Evolutionary conservation across 306 rosid genomes (phyloP).

Genomic region (Pyrus pyrifolia): DNA sequence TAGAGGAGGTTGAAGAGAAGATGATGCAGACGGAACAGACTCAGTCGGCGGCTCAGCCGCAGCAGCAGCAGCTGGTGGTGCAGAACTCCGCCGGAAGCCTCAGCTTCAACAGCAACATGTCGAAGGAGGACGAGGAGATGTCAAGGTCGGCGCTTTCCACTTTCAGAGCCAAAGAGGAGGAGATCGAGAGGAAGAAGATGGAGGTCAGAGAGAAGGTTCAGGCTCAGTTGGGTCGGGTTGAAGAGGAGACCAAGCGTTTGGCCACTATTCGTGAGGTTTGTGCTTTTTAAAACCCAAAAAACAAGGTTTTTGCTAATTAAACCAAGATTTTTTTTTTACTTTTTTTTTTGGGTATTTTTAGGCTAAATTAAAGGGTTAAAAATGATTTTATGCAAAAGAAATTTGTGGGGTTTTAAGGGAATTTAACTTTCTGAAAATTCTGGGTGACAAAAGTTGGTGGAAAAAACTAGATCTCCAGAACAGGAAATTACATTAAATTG

Average conservation of each 20-base stretch:
- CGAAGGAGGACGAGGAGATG: conserved; percentile 94
- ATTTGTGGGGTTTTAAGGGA: not conserved
- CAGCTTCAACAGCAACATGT: conserved; percentile 88
- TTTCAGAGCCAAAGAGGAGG: conserved; percentile 89
- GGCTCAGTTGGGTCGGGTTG: conserved; percentile 82
- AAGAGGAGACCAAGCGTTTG: conserved; percentile 93
- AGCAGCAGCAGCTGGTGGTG: conserved; percentile 50
- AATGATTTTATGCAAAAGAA: not conserved
- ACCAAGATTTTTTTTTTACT: not conserved
- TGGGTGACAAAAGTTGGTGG: not conserved
- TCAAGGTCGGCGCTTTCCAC: conserved; percentile 89
- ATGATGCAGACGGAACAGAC: conserved; percentile 36
- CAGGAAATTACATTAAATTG: not conserved
- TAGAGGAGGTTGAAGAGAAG: conserved; percentile 25
- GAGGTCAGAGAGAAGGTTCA: conserved; percentile 91
- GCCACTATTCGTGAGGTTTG: conserved; percentile 81
- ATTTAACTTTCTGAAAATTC: not conserved
- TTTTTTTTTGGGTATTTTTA: not conserved
- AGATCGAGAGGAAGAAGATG: conserved; percentile 91
- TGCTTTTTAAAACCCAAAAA: not conserved
- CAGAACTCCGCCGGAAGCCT: conserved; percentile 68
- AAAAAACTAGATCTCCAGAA: not conserved
- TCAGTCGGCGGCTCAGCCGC: conserved; percentile 32
- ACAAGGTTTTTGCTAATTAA: not conserved
- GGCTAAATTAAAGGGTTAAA: not conserved